Percentiles rank a stretch among this genome's conserved stretches.
phyloP scores from a whole-genome alignment of 306 rosid species.

The Chamaecrista fasciculata region DNA sequence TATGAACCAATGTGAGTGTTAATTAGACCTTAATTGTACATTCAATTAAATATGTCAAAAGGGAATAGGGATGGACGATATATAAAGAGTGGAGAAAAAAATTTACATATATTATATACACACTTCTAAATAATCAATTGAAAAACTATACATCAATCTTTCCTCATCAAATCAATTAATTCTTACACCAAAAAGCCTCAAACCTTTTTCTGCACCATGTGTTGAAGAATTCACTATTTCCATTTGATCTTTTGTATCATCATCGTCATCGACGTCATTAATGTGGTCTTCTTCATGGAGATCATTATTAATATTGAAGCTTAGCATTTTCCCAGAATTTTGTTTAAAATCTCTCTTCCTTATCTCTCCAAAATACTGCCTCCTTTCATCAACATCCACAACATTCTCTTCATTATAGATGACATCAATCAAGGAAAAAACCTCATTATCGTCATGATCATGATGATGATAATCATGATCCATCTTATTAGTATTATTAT shows the following conservation, averaged over 20 bases:
- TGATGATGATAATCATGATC: no score
- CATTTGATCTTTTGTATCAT: background rate
- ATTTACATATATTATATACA: no score
- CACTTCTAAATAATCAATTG: no score
- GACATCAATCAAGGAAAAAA: constrained; percentile 40
- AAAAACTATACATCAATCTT: no score
- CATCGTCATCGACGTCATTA: background rate
- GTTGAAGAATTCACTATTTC: no score
- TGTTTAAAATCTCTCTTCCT: background rate
- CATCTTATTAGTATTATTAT: background rate
- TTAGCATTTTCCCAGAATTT: background rate
- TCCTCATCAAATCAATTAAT: constrained; percentile 29
- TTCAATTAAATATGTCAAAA: no score
- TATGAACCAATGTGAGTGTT: no score
- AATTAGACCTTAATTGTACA: no score
- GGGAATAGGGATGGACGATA: no score
- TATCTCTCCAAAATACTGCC: background rate
- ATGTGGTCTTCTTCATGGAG: background rate
- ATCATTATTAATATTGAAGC: background rate
- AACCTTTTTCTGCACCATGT: constrained; percentile 14
- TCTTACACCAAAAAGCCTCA: constrained; percentile 45
- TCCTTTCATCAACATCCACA: background rate
- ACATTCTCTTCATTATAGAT: constrained; percentile 21
- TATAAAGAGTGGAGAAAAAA: background rate
- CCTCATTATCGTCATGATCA: no score